Base-by-base conservation (phyloP, 208 protist species). In the Acanthamoeba triangularis region DNA sequence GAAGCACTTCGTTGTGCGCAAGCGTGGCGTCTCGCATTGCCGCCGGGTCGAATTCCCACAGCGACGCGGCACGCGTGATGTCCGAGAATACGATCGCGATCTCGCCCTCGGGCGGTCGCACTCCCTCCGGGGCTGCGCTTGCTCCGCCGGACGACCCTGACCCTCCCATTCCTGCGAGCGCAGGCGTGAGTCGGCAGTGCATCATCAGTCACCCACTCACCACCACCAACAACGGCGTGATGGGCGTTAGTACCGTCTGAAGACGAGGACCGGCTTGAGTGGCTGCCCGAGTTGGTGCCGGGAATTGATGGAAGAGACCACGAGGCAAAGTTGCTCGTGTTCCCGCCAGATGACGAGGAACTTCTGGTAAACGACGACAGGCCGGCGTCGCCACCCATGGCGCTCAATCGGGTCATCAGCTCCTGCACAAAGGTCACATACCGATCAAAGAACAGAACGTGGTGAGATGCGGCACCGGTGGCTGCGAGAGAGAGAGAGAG, bases 61-160 rank as follows among this genome's bases (percentile, higher is more conserved):
- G 33, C 8, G 82, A 90, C 5, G 82, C 82, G 18, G 82, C 72
- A 4, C 72, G 72, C 72, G 82, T 90, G 37, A 90, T 90, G 33
- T 90, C 82, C 28, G 82, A 69, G 56, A 90, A 90, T 47, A 90
- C 82, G 49, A 90, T 90, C 18, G 82, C 56, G 14, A 90, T 67
- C 33, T 90, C 82, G 33, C 82, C 82, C 41, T 52, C 72, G 1
- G 72, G 72, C 6, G 72, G 8, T 3, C 72, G 72, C 33, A 80
- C 35, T 5, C 35, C 72, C 1, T 80, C 72, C 20, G n/a, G 11
- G n/a, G 35, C 41, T 4, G 35, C 41, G 6, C 3, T 35, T 3
- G 63, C 63, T 4, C 37, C 72, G 20, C 72, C 41, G 37, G 72
- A 41, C 23, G 72, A 80, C 20, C 8, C 35, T 20, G 72, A 80